These are phyloP conservation scores for Carpinus viminea DNA, from an alignment of 306 rosid species.

Conservation along the genomic window DNA sequence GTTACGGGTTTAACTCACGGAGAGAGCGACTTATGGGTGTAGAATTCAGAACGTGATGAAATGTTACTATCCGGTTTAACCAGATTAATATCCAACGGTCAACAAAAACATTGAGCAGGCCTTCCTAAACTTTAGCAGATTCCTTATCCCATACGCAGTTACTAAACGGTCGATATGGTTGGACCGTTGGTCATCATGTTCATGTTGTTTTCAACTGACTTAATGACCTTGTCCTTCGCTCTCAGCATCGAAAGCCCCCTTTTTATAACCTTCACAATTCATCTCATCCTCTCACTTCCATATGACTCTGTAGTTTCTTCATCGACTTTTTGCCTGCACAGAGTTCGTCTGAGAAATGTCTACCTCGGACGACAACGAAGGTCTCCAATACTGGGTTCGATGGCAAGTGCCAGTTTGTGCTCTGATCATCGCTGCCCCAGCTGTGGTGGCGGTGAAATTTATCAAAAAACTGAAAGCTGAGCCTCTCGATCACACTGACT, in stretches of 20 bases:
- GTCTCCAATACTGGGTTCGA: constrained; percentile 29
- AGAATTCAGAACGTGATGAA: no score
- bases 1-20: no score
- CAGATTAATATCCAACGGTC: no score
- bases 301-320: not conserved
- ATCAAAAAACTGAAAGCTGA: constrained; percentile 24
- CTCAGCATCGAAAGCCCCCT: no score
- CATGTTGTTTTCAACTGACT: not conserved
- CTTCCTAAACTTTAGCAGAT: not conserved
- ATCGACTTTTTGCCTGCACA: not conserved
- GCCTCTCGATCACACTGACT: constrained; percentile 26
- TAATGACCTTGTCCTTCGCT: no score
- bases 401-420: constrained; percentile 39
- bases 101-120: not conserved
- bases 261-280: not conserved
- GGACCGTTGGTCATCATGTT: not conserved
- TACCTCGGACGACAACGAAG: constrained; percentile 7
- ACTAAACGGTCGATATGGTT: no score
- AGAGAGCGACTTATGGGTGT: no score
- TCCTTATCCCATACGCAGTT: no score
- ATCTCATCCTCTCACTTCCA: not conserved
- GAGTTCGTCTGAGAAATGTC: constrained; percentile 14
- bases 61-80: no score
- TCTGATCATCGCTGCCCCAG: constrained; percentile 6
- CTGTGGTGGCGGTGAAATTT: constrained; percentile 3